Percentiles rank a stretch among this genome's conserved stretches.
phyloP scores from a whole-genome alignment of 345 rosid species.

The Erucastrum elatum region DNA sequence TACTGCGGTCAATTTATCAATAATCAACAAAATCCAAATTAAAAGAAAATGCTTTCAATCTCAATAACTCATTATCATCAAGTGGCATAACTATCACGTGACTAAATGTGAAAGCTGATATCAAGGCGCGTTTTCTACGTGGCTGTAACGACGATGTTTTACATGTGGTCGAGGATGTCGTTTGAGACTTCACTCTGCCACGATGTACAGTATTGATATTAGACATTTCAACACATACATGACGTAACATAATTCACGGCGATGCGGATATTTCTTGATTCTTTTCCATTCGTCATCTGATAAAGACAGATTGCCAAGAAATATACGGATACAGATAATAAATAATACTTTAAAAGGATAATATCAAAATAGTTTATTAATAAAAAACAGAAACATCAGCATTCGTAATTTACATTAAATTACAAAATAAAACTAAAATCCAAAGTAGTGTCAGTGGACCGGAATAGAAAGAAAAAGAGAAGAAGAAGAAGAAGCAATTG shows the following conservation, averaged over 20 bases:
- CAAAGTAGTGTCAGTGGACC: not conserved
- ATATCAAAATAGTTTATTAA: not conserved
- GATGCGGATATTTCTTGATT: not conserved
- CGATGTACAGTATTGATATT: not conserved
- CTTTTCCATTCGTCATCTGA: not conserved
- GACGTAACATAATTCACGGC: not conserved
- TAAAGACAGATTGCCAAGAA: not conserved
- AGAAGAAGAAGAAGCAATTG: not conserved
- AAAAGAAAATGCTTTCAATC: not conserved
- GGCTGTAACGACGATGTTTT: not conserved
- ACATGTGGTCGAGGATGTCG: not conserved
- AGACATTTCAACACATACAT: not conserved
- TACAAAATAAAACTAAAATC: not conserved
- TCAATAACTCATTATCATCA: not conserved
- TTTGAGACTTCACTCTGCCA: not conserved
- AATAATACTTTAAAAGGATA: not conserved
- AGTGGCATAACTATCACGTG: not conserved
- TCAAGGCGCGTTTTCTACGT: not conserved
- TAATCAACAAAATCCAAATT: not conserved
- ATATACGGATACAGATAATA: not conserved
- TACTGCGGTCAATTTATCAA: not conserved
- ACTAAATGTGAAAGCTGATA: not conserved
- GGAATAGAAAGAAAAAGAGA: not conserved
- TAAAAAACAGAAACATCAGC: not conserved
- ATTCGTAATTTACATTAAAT: not conserved